Percentiles rank a stretch among this genome's conserved stretches.
Evolutionary conservation across 345 rosid genomes (phyloP).

Genomic region (Zanthoxylum bungeanum): DNA sequence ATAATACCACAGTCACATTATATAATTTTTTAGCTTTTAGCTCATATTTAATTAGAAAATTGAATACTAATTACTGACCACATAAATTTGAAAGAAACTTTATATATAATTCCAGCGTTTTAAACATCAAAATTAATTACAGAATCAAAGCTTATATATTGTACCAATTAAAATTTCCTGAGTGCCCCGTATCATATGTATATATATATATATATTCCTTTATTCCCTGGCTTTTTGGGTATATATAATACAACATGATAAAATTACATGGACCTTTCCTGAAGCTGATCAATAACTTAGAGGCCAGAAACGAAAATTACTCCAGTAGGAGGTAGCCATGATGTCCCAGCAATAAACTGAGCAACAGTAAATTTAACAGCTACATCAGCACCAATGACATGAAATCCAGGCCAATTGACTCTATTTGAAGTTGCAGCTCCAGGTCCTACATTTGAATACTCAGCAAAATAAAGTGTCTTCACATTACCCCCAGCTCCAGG

Average conservation of each 20-base stretch:
- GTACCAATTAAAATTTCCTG: no score
- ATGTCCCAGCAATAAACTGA: constrained; percentile 39
- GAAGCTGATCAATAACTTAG: constrained; percentile 1
- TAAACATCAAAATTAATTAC: not conserved
- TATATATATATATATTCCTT: no score
- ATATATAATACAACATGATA: not conserved
- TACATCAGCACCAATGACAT: constrained; percentile 36
- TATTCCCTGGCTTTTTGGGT: not conserved
- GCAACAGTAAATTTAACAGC: constrained; percentile 48
- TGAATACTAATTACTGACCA: not conserved
- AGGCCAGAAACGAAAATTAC: constrained; percentile 51
- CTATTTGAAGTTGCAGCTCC: constrained; percentile 41
- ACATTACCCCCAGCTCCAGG: constrained; percentile 33
- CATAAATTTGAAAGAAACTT: not conserved
- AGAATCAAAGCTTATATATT: no score
- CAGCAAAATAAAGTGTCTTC: constrained; percentile 47
- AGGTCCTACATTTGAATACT: constrained; percentile 44
- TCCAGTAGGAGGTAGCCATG: constrained; percentile 68
- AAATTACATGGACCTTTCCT: not conserved
- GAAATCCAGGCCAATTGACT: constrained; percentile 51
- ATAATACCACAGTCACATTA: no score
- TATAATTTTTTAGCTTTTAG: no score
- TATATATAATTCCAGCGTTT: no score
- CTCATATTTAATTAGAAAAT: not conserved
- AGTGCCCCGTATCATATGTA: no score